Evolutionary conservation across 2,329 filamentous ascomycete species (phyloP), one percentile per base, ranked within the genome.

Genomic region (Ambrosiella xylebori): DNA sequence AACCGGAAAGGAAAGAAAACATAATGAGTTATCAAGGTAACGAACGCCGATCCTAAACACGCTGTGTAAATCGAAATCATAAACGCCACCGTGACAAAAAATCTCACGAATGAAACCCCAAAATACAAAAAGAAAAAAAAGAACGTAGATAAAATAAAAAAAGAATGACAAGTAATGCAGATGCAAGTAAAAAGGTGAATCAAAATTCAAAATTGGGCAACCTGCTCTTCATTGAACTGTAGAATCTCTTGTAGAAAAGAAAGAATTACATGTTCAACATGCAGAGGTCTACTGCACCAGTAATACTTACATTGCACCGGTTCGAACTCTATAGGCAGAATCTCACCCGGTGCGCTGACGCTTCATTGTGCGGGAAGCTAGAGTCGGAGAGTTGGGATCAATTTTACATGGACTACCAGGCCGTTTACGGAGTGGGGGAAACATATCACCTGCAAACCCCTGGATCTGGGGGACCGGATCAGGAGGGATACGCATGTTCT

Each of bases 21-120:
- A 55, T 65, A 63, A 66, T 66, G 68, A 69, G 65, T 68, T 15
- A 41, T 47, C 47, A 58, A 38, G 47, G 37, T n/a, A 39, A 54
- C 36, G 50, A 53, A 40, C n/a, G 38, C 40, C 57, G 44, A 55
- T 13, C 57, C 52, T 59, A 50, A 54, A 19, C 49, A 35, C 38
- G 56, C 59, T 39, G 17, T 51, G 27, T 51, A 51, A 51, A 51
- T 51, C n/a, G n/a, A 47, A 51, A 36, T 51, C 47, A 51, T 51
- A 19, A 51, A 51, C 47, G 47, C 47, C 47, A n/a, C 47, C 19
- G 47, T 36, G 17, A 51, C 19, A 19, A 39, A 36, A 57, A 27
- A 57, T 57, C 39, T 47, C 44, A 17, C 47, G 41, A 54, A 38
- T 44, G 53, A 53, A 57, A 57, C 8, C 37, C 49, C 41, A 54